phyloP scores from a whole-genome alignment of 1,284 basidiomycete species.

The Tilletia setariae region DNA sequence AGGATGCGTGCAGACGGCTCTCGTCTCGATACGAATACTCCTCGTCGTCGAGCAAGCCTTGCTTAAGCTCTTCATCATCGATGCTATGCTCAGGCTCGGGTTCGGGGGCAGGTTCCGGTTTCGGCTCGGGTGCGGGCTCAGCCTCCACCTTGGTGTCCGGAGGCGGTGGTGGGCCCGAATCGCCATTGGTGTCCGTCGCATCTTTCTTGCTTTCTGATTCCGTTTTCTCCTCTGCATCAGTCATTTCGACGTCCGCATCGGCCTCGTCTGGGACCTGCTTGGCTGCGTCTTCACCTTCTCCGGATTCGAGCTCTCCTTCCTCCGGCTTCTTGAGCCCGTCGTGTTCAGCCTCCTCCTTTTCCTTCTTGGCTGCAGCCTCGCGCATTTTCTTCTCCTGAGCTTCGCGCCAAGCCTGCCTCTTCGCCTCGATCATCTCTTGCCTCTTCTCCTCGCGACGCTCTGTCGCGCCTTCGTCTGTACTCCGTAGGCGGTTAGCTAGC shows the following conservation, averaged over 20 bases:
- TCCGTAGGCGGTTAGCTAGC: conserved; percentile 32
- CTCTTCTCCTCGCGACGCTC: conserved; percentile 18
- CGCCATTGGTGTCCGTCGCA: background rate
- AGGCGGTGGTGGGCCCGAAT: background rate
- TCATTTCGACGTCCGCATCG: conserved; percentile 16
- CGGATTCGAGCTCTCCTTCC: conserved; percentile 29
- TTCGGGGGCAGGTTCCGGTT: background rate
- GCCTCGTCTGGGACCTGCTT: background rate
- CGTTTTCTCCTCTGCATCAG: background rate
- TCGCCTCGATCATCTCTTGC: conserved; percentile 25
- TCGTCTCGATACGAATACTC: conserved; percentile 1
- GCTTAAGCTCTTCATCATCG: background rate
- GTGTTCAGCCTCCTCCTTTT: background rate
- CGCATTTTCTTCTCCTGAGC: conserved; percentile 10
- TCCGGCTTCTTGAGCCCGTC: conserved; percentile 24
- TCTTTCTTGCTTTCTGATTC: background rate
- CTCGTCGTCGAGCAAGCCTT: background rate
- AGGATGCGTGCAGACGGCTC: background rate
- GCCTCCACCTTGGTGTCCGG: background rate
- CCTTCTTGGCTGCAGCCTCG: conserved; percentile 31
- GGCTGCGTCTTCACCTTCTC: conserved; percentile 3
- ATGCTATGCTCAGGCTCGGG: background rate
- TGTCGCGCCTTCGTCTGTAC: background rate
- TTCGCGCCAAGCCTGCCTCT: conserved; percentile 26
- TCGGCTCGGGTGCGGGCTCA: background rate